These are phyloP conservation scores for Didymella sp. DNA, from an alignment of 2,329 filamentous ascomycete species.

Conservation along the genomic window DNA sequence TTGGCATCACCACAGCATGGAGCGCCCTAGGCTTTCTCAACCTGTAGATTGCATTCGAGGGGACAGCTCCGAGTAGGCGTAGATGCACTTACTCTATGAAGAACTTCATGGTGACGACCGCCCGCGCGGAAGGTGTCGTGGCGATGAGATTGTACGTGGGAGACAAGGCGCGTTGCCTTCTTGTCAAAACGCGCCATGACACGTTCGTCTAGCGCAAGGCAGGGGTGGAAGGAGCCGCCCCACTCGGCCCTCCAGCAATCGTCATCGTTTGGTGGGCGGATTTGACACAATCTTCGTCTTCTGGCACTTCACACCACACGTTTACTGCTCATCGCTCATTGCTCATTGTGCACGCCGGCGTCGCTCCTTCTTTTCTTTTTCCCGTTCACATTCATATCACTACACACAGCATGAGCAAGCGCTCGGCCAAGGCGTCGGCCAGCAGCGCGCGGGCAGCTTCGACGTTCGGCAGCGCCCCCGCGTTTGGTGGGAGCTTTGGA, in stretches of 20 bases:
- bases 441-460: constrained; percentile 67
- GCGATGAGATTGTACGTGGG: constrained; percentile 24
- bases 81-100: constrained; percentile 73
- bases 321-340: background rate
- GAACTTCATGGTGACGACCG: constrained; percentile 68
- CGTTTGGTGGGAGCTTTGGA: constrained; percentile 56
- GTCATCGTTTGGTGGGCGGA: constrained; percentile 16
- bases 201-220: constrained; percentile 14
- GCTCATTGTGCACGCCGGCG: constrained; percentile 3
- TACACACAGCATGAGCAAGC: constrained; percentile 62
- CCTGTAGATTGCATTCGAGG: too few relatives aligned
- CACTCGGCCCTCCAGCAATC: constrained; percentile 13
- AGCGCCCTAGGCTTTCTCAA: too few relatives aligned
- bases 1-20: background rate
- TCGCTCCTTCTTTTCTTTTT: constrained; percentile 16
- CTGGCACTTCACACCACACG: background rate
- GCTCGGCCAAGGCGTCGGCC: constrained; percentile 66
- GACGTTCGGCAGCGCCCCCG: constrained; percentile 46
- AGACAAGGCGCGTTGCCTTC: constrained; percentile 23
- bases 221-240: constrained; percentile 4
- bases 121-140: constrained; percentile 31
- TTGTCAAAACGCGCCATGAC: constrained; percentile 16
- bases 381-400: constrained; percentile 2
- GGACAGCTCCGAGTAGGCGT: too few relatives aligned
- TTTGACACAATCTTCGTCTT: constrained; percentile 11